Base-by-base conservation (phyloP, 2,329 filamentous ascomycete genomes). In the Aspergillus phoenicis region DNA sequence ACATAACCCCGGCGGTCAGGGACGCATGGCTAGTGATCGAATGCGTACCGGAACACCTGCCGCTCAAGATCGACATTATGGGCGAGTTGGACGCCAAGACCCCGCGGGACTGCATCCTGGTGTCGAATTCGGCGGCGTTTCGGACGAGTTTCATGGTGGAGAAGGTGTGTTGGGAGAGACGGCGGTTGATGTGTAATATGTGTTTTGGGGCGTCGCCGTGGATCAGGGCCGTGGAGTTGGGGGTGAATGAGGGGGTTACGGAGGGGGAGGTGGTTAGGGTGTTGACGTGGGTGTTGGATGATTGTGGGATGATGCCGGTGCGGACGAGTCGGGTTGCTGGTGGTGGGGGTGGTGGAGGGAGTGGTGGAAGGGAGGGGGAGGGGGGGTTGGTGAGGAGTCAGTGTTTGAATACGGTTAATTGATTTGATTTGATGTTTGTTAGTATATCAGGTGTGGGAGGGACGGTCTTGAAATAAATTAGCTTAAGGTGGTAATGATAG, bases 1-100 rank as follows among this genome's bases (percentile, higher is more conserved):
- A 78, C 26, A 64, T 85, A 2, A 60, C 73, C 6, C 54, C 64
- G 0, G 79, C 82, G 0, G 78, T 85, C 4, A 58, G 69, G 0
- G 70, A 81, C 43, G 78, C 82, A 1, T 86, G 81, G 83, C 73
- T 84, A 4, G 80, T 84, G 11, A 78, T 84, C 62, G 84, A 84
- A 68, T 81, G 78, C 11, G 78, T 85, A 0, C 83, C 82, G 0
- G 84, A 84, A 66, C 80, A 76, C 53, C 72, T 84, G 7, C 65
- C 75, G 3, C 66, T 83, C 30, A 85, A 85, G 70, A 78, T 80
- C 8, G 74, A 75, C 8, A 80, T 77, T 0, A 82, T 85, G 60
- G 79, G 73, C 3, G 74, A 82, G 3, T 71, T 85, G 10, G 82
- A 83, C n/a, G 64, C 65, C 10, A 38, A 74, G 7, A 74, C 81